These are phyloP conservation scores for Priceomyces melissophilus DNA, from an alignment of 805 yeast species.

Conservation along the genomic window DNA sequence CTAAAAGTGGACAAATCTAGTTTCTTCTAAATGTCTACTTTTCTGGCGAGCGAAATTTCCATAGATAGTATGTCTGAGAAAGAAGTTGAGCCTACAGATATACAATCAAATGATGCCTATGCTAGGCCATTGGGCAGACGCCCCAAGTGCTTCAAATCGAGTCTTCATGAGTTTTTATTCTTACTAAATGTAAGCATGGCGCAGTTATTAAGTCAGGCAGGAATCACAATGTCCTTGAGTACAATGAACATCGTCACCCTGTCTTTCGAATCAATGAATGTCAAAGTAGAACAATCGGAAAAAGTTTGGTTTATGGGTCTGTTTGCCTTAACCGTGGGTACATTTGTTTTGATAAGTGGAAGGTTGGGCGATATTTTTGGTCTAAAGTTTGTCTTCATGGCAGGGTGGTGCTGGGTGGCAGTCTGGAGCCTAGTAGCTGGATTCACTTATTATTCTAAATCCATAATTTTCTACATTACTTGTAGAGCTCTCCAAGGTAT, in stretches of 20 bases:
- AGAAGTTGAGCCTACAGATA: slow-evolving; percentile 7
- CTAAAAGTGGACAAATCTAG: too few species aligned
- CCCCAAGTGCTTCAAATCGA: slow-evolving; percentile 16
- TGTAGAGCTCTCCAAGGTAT: slow-evolving; percentile 65
- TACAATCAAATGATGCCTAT: too few species aligned
- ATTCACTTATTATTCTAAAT: slow-evolving; percentile 46
- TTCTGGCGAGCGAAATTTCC: background rate
- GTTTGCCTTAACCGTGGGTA: slow-evolving; percentile 67
- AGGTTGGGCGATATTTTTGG: slow-evolving; percentile 73
- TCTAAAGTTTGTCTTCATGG: slow-evolving; percentile 47
- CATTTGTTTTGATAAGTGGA: slow-evolving; percentile 67
- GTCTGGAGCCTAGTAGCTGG: slow-evolving; percentile 64
- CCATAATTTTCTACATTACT: slow-evolving; percentile 47
- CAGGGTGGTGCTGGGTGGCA: slow-evolving; percentile 54
- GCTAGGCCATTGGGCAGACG: background rate
- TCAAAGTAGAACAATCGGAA: slow-evolving; percentile 13
- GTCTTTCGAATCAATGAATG: slow-evolving; percentile 16
- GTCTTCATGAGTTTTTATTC: slow-evolving; percentile 22
- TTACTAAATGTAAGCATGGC: slow-evolving; percentile 25
- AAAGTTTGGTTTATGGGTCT: slow-evolving; percentile 70
- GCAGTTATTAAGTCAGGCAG: slow-evolving; percentile 36
- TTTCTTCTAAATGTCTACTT: too few species aligned
- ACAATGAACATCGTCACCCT: slow-evolving; percentile 34
- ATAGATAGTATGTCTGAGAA: background rate
- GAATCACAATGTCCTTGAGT: slow-evolving; percentile 35